Base-by-base conservation (phyloP, 257 asterid species). In the Fraxinus cuspidata region DNA sequence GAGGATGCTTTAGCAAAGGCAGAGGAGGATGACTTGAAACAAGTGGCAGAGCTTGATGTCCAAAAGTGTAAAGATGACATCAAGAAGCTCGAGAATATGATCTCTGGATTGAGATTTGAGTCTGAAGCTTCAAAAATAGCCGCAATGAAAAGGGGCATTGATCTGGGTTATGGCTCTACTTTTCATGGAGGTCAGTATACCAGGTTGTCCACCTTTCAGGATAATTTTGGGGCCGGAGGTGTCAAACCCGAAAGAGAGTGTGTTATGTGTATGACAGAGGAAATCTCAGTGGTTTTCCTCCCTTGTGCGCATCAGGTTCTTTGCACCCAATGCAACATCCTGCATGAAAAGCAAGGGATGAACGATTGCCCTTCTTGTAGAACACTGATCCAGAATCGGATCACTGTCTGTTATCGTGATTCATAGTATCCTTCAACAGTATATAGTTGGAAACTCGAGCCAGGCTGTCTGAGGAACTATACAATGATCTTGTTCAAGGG, bases 261-360 rank as follows among this genome's bases (percentile, higher is more conserved):
- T 4, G 89, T 92, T n/a, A 88, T 94, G 96, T 94, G 97, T 70
- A 78, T 94, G 97, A 76, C 86, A 0, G 95, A 88, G 1, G 97
- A 88, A 76, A 88, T 83, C 27, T 81, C 91, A 0, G 94, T 94
- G 78, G 90, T 92, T 38, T 94, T 94, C 83, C 70, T 90, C 73
- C 99, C 99, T 0, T 94, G 99, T 74, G 86, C 93, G 1, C 99
- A 94, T 81, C 96, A 90, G 86, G 91, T 92, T 73, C 89, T 94
- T 18, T 94, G 99, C 34, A 73, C 49, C 10, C 47, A 81, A n/a
- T 94, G 99, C 92, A 94, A 72, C 37, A 60, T 6, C 6, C 87
- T 65, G 11, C 96, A 85, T 78, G 89, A 85, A 69, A 88, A 88
- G 88, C 83, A 86, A 79, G 94, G 94, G 31, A 87, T 91, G 94